Base-by-base conservation (phyloP, 2,329 filamentous ascomycete genomes). In the Trichoderma hamatum region DNA sequence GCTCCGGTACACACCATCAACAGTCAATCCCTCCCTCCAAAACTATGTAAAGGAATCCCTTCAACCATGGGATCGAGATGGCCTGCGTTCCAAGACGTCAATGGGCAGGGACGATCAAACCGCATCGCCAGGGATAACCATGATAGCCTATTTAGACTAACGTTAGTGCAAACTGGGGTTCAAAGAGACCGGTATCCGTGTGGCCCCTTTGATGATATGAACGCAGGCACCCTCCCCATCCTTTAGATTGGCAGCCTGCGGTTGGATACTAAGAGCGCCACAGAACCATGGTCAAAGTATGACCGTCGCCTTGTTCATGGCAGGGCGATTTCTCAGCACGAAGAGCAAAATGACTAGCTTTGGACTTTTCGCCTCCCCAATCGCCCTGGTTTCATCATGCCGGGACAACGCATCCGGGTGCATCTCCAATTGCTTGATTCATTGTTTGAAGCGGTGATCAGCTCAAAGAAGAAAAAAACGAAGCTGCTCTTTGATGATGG, bases 121-220 rank as follows among this genome's bases (percentile, higher is more conserved):
- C 28, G n/a, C 52, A 32, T 36, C 36, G 63, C 28, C 52, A 26
- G 55, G 62, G 62, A 46, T 66, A 43, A 52, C 63, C 61, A 43
- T 64, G 61, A 64, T 55, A 55, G 61, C 49, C 21, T 64, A 51
- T 55, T 19, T 7, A 26, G 24, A 34, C 61, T 55, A 64, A 64
- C 61, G 51, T 64, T 64, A 64, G 61, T 54, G 61, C 19, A 64
- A 64, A 34, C 61, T 55, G 61, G 61, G 61, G 49, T 64, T 64
- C 49, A 54, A 26, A 52, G 61, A 64, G 51, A 14, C 7, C 24
- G 24, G 19, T 43, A 16, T 43, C 36, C 36, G 16, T 46, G 11
- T 55, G 30, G 54, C 54, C 55, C 52, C 52, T 28, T 66, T 36
- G 26, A 43, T 43, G 19, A 43, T 43, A n/a, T 43, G 16, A 58